phyloP scores from a whole-genome alignment of 495 filamentous ascomycete species.

The Friedmanniomyces endolithicus region DNA sequence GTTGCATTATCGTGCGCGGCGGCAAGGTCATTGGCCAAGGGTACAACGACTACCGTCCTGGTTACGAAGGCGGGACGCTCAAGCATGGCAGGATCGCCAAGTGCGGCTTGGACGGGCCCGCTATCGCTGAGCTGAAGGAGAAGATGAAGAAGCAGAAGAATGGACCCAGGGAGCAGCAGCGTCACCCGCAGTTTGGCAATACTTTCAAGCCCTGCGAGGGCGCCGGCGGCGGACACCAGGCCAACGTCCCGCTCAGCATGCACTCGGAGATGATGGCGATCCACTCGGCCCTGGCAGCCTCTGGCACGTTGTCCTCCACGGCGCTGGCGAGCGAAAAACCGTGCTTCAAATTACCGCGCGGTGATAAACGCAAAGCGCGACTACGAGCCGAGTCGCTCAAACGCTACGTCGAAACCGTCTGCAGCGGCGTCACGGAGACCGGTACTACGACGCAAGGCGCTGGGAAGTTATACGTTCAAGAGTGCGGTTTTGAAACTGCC shows the following conservation, averaged over 20 bases:
- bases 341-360: constrained; percentile 38
- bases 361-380: constrained; percentile 35
- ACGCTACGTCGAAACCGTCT: constrained; percentile 35
- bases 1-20: constrained; percentile 39
- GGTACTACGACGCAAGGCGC: constrained; percentile 19
- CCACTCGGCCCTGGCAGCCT: constrained; percentile 37
- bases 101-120: constrained; percentile 22
- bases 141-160: constrained; percentile 32
- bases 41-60: constrained; percentile 37
- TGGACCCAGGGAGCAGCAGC: constrained; percentile 18
- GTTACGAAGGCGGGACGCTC: constrained; percentile 37
- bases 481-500: constrained; percentile 38
- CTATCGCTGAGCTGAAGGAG: constrained; percentile 25
- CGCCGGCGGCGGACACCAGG: constrained; percentile 22
- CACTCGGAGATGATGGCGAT: constrained; percentile 48
- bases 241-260: constrained; percentile 37
- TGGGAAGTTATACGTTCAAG: constrained; percentile 31
- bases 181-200: constrained; percentile 4
- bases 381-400: constrained; percentile 31
- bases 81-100: constrained; percentile 35
- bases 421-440: constrained; percentile 23
- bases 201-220: constrained; percentile 26
- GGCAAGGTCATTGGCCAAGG: constrained; percentile 41
- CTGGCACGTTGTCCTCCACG: constrained; percentile 31
- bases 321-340: constrained; percentile 37